A percentile compares a stretch with the other conserved stretches of the same genome.
Conservation (phyloP, 2,329 filamentous ascomycete genomes). For the Spiromastix sp. region DNA sequence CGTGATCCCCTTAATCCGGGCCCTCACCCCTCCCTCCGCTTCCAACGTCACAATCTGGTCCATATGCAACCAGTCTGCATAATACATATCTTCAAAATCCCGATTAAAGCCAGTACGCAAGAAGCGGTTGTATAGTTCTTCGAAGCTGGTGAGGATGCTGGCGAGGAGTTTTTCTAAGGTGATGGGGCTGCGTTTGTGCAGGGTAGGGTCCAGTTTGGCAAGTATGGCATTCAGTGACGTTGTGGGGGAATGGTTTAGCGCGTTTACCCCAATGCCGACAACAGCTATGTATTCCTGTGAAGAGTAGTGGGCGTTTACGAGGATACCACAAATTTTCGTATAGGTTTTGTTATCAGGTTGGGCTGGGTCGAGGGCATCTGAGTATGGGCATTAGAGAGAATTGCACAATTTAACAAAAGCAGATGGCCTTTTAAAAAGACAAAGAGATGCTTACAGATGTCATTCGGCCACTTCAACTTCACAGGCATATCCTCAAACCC, state of each 20-base stretch:
- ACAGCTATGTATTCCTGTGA: conserved; percentile 72
- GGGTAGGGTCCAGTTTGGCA: conserved; percentile 26
- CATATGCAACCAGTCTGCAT: conserved; percentile 75
- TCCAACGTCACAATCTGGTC: conserved; percentile 68
- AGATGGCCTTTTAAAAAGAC: neutral
- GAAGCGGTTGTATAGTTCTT: conserved; percentile 67
- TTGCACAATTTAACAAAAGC: conserved; percentile 2
- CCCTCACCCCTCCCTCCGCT: conserved; percentile 62
- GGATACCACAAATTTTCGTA: conserved; percentile 85
- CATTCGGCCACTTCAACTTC: conserved; percentile 95
- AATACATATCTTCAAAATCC: conserved; percentile 66
- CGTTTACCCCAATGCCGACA: conserved; percentile 78
- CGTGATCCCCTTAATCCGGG: conserved; percentile 76
- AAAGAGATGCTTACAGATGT: conserved; percentile 58
- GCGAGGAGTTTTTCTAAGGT: conserved; percentile 73
- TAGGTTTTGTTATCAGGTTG: conserved; percentile 45
- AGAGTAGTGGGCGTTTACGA: conserved; percentile 79
- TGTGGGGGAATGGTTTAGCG: conserved; percentile 72
- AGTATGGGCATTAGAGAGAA: conserved; percentile 4
- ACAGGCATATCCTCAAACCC: conserved; percentile 69
- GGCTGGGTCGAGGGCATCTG: conserved; percentile 56
- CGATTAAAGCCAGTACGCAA: conserved; percentile 62
- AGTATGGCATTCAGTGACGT: conserved; percentile 73
- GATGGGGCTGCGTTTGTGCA: conserved; percentile 42
- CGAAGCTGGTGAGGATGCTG: conserved; percentile 65